phyloP scores from a whole-genome alignment of 2,329 filamentous ascomycete species.

The Monilinia laxa region DNA sequence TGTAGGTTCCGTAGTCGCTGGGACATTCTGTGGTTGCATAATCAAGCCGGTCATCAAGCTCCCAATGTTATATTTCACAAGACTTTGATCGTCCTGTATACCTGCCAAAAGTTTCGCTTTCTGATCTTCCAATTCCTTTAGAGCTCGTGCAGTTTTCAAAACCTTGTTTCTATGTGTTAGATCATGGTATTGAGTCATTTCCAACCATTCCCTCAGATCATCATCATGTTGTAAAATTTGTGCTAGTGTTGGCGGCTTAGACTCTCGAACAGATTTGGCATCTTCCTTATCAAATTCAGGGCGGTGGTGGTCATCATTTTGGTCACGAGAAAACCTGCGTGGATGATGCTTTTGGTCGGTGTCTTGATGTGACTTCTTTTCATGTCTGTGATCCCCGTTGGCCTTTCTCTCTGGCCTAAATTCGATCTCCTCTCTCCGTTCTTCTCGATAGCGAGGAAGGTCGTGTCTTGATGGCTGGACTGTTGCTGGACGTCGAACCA shows the following conservation, averaged over 20 bases:
- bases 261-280: constrained; percentile 25
- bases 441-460: constrained; percentile 28
- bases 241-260: constrained; percentile 30
- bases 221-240: constrained; percentile 35
- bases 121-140: constrained; percentile 37
- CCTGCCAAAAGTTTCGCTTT: constrained; percentile 37
- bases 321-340: constrained; percentile 29
- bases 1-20: constrained; percentile 20
- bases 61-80: constrained; percentile 14
- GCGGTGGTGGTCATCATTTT: constrained; percentile 28
- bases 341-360: constrained; percentile 27
- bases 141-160: constrained; percentile 25
- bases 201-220: constrained; percentile 42
- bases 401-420: constrained; percentile 27
- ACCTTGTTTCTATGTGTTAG: constrained; percentile 39
- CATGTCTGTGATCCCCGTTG: constrained; percentile 27
- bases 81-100: constrained; percentile 32
- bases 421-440: constrained; percentile 31
- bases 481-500: constrained; percentile 27
- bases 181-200: constrained; percentile 42
- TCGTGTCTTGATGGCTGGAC: constrained; percentile 10
- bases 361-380: constrained; percentile 28
- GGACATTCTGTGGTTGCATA: constrained; percentile 2
- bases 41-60: constrained; percentile 11
- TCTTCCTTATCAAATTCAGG: constrained; percentile 29